These are phyloP conservation scores for Cinnamomum micranthum DNA, from an alignment of 164 flowering plant genomes.

Conservation along the genomic window DNA sequence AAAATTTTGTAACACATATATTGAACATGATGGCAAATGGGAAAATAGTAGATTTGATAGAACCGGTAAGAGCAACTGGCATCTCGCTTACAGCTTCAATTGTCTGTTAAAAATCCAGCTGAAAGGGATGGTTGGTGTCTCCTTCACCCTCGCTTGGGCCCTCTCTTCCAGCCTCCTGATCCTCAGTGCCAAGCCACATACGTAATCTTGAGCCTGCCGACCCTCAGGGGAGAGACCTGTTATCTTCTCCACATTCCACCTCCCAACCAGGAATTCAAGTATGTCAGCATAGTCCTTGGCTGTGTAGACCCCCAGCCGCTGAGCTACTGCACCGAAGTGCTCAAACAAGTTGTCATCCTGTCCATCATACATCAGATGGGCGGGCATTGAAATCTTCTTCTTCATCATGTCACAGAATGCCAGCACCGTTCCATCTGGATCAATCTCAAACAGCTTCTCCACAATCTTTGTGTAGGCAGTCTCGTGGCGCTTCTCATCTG, in stretches of 20 bases:
- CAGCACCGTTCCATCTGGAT: constrained; percentile 55
- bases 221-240: constrained; percentile 67
- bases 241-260: constrained; percentile 58
- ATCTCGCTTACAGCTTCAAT: constrained; percentile 34
- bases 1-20: neutral
- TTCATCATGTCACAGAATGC: constrained; percentile 62
- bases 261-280: constrained; percentile 58
- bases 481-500: constrained; percentile 80
- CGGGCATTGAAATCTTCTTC: constrained; percentile 63
- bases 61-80: constrained; percentile 11
- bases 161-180: constrained; percentile 50
- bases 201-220: constrained; percentile 57
- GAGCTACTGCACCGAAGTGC: constrained; percentile 63
- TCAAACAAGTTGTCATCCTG: constrained; percentile 47
- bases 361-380: constrained; percentile 59
- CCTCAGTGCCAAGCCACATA: constrained; percentile 54
- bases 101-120: constrained; percentile 65
- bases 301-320: constrained; percentile 60
- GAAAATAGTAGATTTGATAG: too few species aligned
- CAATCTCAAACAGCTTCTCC: constrained; percentile 70
- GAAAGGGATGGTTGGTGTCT: constrained; percentile 38
- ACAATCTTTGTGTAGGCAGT: constrained; percentile 59
- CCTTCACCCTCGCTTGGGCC: constrained; percentile 37
- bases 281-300: constrained; percentile 65
- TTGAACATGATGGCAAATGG: neutral